A percentile compares a stretch with the other conserved stretches of the same genome.
phyloP scores from a whole-genome alignment of 2,329 filamentous ascomycete genomes.

The Huntiella bhutanensis region DNA sequence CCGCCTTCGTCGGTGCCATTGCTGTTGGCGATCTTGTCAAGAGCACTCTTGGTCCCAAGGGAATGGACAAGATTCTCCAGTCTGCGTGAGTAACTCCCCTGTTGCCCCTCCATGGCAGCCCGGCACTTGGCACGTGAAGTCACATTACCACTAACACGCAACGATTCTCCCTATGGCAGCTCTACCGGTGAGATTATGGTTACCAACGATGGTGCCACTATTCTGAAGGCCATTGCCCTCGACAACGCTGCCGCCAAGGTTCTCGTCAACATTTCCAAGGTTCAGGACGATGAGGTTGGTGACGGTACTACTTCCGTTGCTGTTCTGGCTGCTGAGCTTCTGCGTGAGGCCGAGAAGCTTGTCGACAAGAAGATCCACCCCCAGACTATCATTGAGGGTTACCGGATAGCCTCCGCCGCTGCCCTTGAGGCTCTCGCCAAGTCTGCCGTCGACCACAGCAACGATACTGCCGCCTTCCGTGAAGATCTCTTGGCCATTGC shows the following conservation, averaged over 20 bases:
- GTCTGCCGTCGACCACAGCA: conserved; percentile 77
- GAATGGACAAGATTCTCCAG: conserved; percentile 97
- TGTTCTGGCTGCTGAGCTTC: conserved; percentile 81
- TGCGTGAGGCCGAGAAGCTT: conserved; percentile 91
- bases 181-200: conserved; percentile 96
- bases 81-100: conserved; percentile 51
- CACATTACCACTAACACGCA: conserved; percentile 5
- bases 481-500: conserved; percentile 82
- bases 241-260: conserved; percentile 98
- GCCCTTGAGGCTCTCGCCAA: conserved; percentile 70
- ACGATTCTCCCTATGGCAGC: conserved; percentile 24
- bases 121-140: not conserved
- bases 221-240: conserved; percentile 92
- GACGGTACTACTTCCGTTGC: conserved; percentile 97
- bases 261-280: conserved; percentile 96
- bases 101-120: not conserved
- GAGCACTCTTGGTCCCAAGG: conserved; percentile 90
- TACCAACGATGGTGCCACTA: conserved; percentile 96
- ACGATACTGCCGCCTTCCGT: conserved; percentile 64
- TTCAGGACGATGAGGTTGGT: conserved; percentile 96
- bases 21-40: conserved; percentile 95
- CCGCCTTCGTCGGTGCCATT: conserved; percentile 96
- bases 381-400: conserved; percentile 97
- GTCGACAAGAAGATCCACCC: conserved; percentile 98
- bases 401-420: conserved; percentile 85